A percentile compares a stretch with the other conserved stretches of the same genome.
phyloP scores from a whole-genome alignment of 2,329 filamentous ascomycete species.

The Alternaria ventricosa region DNA sequence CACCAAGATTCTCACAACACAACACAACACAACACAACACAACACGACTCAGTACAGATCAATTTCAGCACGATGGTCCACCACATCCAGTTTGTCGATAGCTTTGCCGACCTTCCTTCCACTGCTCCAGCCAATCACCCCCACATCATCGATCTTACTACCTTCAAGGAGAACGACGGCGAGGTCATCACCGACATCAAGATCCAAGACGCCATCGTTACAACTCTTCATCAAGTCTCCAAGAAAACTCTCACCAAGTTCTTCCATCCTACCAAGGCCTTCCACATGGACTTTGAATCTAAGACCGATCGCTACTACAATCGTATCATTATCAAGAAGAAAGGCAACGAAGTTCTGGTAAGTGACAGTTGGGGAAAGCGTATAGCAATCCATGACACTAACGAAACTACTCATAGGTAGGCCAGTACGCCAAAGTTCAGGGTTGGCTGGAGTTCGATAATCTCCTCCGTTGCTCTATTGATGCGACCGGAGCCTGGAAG shows the following conservation, averaged over 20 bases:
- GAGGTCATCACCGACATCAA: not conserved
- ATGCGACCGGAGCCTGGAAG: not conserved
- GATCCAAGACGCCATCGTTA: not conserved
- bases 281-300: not conserved
- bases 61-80: not conserved
- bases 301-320: not conserved
- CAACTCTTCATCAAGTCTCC: not conserved
- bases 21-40: too few relatives aligned
- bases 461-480: not conserved
- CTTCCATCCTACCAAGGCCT: not conserved
- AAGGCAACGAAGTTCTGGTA: not conserved
- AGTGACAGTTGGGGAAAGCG: not conserved
- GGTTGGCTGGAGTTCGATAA: not conserved
- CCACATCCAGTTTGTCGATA: not conserved
- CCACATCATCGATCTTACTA: slow-evolving; percentile 8
- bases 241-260: not conserved
- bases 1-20: not conserved
- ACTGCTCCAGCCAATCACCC: not conserved
- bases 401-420: not conserved
- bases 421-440: not conserved
- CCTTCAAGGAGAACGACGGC: not conserved
- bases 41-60: too few relatives aligned
- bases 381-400: not conserved
- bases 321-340: not conserved
- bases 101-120: not conserved